Evolutionary conservation across 306 rosid genomes (phyloP).

Genomic region (Nissolia schottii): DNA sequence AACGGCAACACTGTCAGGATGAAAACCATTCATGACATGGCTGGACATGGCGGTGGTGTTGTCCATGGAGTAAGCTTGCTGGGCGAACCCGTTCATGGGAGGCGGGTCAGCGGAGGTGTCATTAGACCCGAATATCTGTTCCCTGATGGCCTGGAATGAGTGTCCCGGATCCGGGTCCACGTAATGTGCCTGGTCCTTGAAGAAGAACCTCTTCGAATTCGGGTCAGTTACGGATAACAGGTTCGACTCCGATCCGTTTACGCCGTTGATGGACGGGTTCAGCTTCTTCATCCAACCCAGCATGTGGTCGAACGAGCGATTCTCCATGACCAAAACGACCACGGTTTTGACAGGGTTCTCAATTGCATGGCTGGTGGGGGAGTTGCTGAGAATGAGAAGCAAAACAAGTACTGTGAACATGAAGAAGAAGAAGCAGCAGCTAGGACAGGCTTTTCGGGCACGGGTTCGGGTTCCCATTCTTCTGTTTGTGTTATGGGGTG

Average conservation of each 20-base stretch:
- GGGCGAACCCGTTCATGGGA: slow-evolving; percentile 87
- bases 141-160: slow-evolving; percentile 77
- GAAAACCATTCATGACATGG: slow-evolving; percentile 77
- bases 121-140: slow-evolving; percentile 72
- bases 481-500: neutral
- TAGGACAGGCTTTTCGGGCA: neutral
- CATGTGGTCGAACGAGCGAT: slow-evolving; percentile 97
- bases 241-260: slow-evolving; percentile 57
- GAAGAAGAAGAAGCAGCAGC: neutral
- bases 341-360: slow-evolving; percentile 69
- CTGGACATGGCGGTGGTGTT: slow-evolving; percentile 48
- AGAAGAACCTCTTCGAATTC: slow-evolving; percentile 43
- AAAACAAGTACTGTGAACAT: neutral
- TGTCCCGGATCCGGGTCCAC: slow-evolving; percentile 95
- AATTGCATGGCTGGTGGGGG: neutral
- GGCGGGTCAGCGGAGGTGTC: slow-evolving; percentile 42
- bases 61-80: slow-evolving; percentile 76
- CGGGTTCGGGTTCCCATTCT: neutral
- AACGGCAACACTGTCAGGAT: slow-evolving; percentile 53
- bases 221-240: slow-evolving; percentile 40
- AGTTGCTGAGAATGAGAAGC: neutral
- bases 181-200: slow-evolving; percentile 41
- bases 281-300: slow-evolving; percentile 89
- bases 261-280: slow-evolving; percentile 74
- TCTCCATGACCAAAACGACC: slow-evolving; percentile 85